Base-by-base conservation (phyloP, 192 early-diverging fungal genomes). In the Coemansia sp. region DNA sequence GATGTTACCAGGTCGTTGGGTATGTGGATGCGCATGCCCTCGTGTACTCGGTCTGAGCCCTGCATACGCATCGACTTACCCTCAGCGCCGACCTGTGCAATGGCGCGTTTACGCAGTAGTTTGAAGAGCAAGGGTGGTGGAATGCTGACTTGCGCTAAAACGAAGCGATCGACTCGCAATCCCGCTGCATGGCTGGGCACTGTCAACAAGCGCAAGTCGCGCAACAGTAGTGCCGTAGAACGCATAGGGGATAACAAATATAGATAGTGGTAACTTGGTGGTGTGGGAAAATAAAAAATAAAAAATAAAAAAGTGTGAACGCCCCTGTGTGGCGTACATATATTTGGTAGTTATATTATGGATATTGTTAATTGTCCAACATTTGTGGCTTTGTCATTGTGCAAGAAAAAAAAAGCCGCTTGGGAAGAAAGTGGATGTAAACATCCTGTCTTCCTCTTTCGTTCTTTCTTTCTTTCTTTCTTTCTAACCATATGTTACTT, bases 41-140 rank as follows among this genome's bases (percentile, higher is more conserved):
- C 16, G 34, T 46, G 58, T 5, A 78, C 76, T 5, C 66, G 65
- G 50, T 78, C 76, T 13, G 62, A 62, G 11, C 76, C 76, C 36
- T 66, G 60, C 16, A 73, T 43, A 3, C 64, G 67, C 20, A 29
- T 36, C 20, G 7, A 22, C 43, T 34, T 20, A 22, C 71, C 64
- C 7, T 38, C 43, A 3, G 6, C n/a, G 40, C 64, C 40, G 1
- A 66, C 38, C 18, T 66, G 62, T 13, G 62, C 34, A 6, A 73
- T 73, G 44, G 67, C 47, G 11, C 63, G 62, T 41, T 78, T 78
- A 50, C 76, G 76, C 53, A 78, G 18, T 1, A 73, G 71, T 50
- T 69, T 69, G 68, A 66, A 73, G 18, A 78, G 64, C 57, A 78
- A 36, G 2, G 38, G 11, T 13, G 62, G 33, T 7, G 76, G 67